Evolutionary conservation across 495 filamentous ascomycete species (phyloP).

Genomic region (Delitschia confertaspora): DNA sequence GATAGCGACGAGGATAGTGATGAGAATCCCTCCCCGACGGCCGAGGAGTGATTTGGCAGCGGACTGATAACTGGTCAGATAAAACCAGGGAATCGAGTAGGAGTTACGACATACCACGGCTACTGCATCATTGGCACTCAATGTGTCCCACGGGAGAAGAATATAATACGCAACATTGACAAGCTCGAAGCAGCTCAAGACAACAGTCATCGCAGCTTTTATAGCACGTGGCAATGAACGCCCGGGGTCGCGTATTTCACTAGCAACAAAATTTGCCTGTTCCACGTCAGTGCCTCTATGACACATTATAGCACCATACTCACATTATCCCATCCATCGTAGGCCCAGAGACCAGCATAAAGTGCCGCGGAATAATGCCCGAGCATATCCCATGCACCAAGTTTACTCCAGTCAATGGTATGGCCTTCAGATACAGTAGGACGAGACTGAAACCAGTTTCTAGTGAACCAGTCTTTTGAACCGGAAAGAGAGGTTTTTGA

Average conservation of each 20-base stretch:
- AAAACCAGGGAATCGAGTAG: not conserved
- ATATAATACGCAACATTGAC: constrained; percentile 23
- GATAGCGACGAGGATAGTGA: constrained; percentile 17
- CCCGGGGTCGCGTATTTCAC: constrained; percentile 31
- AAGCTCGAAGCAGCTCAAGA: constrained; percentile 31
- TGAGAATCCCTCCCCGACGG: constrained; percentile 7
- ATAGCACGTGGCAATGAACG: constrained; percentile 29
- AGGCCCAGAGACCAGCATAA: constrained; percentile 26
- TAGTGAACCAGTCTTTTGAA: constrained; percentile 19
- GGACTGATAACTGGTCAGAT: too few species aligned
- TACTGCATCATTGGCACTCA: constrained; percentile 15
- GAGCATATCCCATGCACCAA: constrained; percentile 13
- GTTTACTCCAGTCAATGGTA: constrained; percentile 6
- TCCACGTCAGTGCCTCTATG: not conserved
- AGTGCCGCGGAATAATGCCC: constrained; percentile 21
- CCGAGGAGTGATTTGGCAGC: constrained; percentile 14
- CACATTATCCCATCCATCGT: constrained; percentile 33
- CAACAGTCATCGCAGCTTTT: constrained; percentile 28
- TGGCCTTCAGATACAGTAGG: constrained; percentile 7
- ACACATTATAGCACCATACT: constrained; percentile 5
- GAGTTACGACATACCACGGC: constrained; percentile 5
- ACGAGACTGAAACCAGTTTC: constrained; percentile 14
- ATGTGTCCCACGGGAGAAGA: constrained; percentile 17
- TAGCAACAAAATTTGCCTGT: constrained; percentile 32
- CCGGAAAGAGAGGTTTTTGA: constrained; percentile 10